Evolutionary conservation across 2,329 filamentous ascomycete species (phyloP).

Genomic region (Grosmannia huntii): DNA sequence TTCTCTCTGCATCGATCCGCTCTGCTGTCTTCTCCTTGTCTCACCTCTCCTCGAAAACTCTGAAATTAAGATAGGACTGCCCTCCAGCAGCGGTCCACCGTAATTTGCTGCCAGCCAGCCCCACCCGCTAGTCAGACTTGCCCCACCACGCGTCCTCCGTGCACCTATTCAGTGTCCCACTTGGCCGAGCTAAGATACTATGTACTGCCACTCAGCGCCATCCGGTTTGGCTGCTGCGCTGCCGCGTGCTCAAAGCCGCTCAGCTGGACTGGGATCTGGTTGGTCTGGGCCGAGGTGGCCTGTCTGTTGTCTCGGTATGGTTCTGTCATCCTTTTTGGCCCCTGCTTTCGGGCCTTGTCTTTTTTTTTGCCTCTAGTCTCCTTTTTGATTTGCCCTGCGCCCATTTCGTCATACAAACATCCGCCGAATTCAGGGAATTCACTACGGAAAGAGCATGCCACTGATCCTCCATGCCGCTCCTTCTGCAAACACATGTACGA

Average conservation of each 20-base stretch:
- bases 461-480: neutral
- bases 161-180: too few species aligned
- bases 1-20: neutral
- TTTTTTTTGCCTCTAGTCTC: too few species aligned
- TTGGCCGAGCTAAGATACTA: neutral
- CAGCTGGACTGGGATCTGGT: neutral
- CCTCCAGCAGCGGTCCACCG: neutral
- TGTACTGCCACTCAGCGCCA: neutral
- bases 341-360: too few species aligned
- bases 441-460: neutral
- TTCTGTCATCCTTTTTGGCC: too few species aligned
- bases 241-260: neutral
- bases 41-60: neutral
- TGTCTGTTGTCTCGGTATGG: too few species aligned
- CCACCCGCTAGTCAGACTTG: neutral
- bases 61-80: too few species aligned
- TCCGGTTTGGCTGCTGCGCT: neutral
- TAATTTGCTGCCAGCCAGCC: neutral
- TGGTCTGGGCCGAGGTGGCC: neutral
- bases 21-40: neutral
- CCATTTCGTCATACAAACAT: too few species aligned
- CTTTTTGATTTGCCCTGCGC: too few species aligned
- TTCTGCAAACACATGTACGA: neutral
- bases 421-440: too few species aligned
- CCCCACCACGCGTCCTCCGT: too few species aligned